These are phyloP conservation scores for Lasiosphaeria ovina DNA, from an alignment of 495 filamentous ascomycete species.

Conservation along the genomic window DNA sequence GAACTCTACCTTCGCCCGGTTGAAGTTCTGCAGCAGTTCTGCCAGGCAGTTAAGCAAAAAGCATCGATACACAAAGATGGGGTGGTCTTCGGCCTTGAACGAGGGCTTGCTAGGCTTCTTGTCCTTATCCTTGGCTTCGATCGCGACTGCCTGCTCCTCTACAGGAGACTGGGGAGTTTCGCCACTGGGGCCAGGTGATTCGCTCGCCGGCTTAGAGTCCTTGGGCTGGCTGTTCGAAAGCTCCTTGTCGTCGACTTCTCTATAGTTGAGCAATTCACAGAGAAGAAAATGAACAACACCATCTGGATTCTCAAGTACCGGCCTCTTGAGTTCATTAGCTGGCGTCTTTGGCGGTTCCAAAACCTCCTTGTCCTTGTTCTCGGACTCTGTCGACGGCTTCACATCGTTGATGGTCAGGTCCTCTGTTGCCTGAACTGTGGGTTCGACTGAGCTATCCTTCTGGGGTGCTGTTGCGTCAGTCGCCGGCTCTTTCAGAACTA, in stretches of 20 bases:
- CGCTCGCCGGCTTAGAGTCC: slow-evolving; percentile 46
- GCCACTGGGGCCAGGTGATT: slow-evolving; percentile 12
- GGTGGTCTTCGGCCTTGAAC: slow-evolving; percentile 91
- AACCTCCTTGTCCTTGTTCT: slow-evolving; percentile 43
- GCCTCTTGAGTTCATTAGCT: slow-evolving; percentile 67
- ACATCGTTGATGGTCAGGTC: slow-evolving; percentile 51
- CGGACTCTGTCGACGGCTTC: slow-evolving; percentile 51
- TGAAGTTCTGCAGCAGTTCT: slow-evolving; percentile 91
- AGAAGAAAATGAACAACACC: slow-evolving; percentile 95
- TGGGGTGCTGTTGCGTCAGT: slow-evolving; percentile 32
- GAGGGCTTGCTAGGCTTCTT: slow-evolving; percentile 71
- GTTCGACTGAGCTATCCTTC: slow-evolving; percentile 41
- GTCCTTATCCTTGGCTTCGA: slow-evolving; percentile 41
- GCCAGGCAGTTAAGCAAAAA: slow-evolving; percentile 92
- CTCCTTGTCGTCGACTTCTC: slow-evolving; percentile 85
- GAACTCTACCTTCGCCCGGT: slow-evolving; percentile 93
- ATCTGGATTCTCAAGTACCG: slow-evolving; percentile 87
- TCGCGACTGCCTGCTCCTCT: slow-evolving; percentile 19
- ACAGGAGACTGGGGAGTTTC: slow-evolving; percentile 25
- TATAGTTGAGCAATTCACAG: slow-evolving; percentile 89
- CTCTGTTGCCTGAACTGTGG: slow-evolving; percentile 55
- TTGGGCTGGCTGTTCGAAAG: slow-evolving; percentile 40
- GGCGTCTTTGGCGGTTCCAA: slow-evolving; percentile 60
- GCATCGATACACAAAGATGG: slow-evolving; percentile 93
- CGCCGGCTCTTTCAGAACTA: slow-evolving; percentile 30